Evolutionary conservation across 73 alveolate species (phyloP).

Genomic region (Effrenium voratum): DNA sequence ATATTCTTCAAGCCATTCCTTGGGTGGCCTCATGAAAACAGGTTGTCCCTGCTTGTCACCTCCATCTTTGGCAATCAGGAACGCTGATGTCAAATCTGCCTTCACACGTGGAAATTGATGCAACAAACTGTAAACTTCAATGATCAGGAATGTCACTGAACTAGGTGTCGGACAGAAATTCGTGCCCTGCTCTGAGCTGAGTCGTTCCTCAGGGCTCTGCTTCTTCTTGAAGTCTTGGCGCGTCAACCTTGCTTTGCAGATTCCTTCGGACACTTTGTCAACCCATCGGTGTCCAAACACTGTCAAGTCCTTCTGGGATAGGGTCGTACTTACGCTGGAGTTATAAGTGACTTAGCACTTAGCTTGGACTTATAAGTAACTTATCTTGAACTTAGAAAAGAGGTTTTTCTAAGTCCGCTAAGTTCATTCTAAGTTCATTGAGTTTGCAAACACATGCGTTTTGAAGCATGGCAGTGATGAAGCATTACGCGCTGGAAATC

Average conservation of each 20-base stretch:
- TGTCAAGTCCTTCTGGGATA: background rate
- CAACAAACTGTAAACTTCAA: conserved; percentile 9
- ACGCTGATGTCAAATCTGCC: conserved; percentile 7
- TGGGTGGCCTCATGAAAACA: conserved; percentile 23
- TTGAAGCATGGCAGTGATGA: too few species aligned
- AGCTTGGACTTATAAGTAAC: too few species aligned
- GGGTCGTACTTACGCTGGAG: too few species aligned
- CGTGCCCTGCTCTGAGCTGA: background rate
- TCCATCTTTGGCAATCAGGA: conserved; percentile 14
- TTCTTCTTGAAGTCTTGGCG: background rate
- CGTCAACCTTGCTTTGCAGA: background rate
- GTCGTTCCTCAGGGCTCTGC: background rate
- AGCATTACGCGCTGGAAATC: too few species aligned
- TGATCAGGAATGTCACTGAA: background rate
- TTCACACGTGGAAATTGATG: background rate
- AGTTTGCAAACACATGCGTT: too few species aligned
- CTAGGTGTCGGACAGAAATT: conserved; percentile 29
- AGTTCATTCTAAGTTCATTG: too few species aligned
- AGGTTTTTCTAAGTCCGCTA: too few species aligned
- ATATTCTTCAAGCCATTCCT: background rate
- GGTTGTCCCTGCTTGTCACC: conserved; percentile 37
- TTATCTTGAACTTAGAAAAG: too few species aligned
- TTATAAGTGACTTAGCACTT: too few species aligned
- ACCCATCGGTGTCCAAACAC: conserved; percentile 20
- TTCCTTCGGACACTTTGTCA: background rate